A percentile compares a stretch with the other conserved stretches of the same genome.
phyloP scores from a whole-genome alignment of 2,329 filamentous ascomycete genomes.

The Fusarium nygamai region DNA sequence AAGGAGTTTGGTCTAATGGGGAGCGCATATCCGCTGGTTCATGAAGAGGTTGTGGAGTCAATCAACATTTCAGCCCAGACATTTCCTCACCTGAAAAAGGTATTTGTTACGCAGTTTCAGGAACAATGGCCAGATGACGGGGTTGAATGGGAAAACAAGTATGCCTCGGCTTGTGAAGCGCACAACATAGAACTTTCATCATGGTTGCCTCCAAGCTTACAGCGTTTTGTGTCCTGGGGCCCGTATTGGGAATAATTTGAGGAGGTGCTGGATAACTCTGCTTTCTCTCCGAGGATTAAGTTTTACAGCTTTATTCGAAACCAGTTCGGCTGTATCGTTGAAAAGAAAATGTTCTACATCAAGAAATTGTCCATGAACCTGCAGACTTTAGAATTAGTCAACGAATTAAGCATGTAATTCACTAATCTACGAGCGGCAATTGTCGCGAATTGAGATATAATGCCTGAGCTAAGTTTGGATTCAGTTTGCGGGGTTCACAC shows the following conservation, averaged over 20 bases:
- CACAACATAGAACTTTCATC: neutral
- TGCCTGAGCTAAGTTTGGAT: neutral
- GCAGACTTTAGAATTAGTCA: neutral
- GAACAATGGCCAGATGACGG: neutral
- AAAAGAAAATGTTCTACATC: neutral
- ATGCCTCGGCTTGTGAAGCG: neutral
- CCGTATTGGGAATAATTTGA: too few relatives aligned
- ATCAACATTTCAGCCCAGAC: neutral
- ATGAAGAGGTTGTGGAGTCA: neutral
- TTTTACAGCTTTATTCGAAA: neutral
- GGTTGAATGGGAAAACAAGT: neutral
- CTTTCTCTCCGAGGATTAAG: neutral
- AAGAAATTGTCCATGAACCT: accelerated
- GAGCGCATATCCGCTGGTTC: accelerated
- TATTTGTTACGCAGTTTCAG: neutral
- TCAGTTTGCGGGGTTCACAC: neutral
- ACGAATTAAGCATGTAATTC: neutral
- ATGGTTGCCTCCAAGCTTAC: neutral
- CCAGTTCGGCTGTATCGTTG: neutral
- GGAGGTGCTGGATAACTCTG: neutral
- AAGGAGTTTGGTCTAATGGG: neutral
- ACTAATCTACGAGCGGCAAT: neutral
- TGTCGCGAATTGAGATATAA: neutral
- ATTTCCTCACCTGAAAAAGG: neutral
- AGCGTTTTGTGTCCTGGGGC: accelerated